Evolutionary conservation across 805 yeast genomes (phyloP).

Genomic region (Spathaspora hagerdaliae): DNA sequence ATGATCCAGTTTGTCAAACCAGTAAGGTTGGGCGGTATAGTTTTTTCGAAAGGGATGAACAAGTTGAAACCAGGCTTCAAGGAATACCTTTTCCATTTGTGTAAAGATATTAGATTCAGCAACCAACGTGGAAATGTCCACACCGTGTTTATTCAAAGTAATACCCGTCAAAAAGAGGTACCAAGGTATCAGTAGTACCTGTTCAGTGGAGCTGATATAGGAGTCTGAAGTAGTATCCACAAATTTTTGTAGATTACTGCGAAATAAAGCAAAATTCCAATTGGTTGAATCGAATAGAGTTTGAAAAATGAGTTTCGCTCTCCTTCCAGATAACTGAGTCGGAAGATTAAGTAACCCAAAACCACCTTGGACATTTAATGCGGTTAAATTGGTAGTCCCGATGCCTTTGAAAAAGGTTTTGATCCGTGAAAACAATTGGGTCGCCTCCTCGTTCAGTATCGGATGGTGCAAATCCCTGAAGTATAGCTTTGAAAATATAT

Average conservation of each 20-base stretch:
- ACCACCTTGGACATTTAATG: slow-evolving; percentile 1
- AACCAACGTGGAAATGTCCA: neutral
- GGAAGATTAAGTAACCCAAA: neutral
- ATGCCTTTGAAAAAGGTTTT: neutral
- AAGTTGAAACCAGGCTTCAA: too few species aligned
- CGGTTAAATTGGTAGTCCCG: neutral
- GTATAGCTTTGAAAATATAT: neutral
- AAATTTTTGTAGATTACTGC: neutral
- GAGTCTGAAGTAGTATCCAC: neutral
- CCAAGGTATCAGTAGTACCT: neutral
- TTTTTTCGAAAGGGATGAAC: too few species aligned
- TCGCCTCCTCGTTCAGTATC: slow-evolving; percentile 2
- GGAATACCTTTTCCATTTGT: neutral
- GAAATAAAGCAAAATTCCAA: neutral
- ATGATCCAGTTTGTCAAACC: too few species aligned
- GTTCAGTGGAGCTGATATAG: neutral
- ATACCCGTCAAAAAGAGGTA: neutral
- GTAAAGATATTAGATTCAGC: neutral
- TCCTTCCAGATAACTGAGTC: neutral
- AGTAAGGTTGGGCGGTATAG: too few species aligned
- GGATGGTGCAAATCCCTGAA: neutral
- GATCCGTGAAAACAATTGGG: neutral
- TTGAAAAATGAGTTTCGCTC: neutral
- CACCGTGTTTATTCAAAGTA: neutral
- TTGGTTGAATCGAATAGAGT: neutral